A percentile compares a stretch with the other conserved stretches of the same genome.
Conservation (phyloP, 208 protist genomes). For the Trypanosoma lewisi region DNA sequence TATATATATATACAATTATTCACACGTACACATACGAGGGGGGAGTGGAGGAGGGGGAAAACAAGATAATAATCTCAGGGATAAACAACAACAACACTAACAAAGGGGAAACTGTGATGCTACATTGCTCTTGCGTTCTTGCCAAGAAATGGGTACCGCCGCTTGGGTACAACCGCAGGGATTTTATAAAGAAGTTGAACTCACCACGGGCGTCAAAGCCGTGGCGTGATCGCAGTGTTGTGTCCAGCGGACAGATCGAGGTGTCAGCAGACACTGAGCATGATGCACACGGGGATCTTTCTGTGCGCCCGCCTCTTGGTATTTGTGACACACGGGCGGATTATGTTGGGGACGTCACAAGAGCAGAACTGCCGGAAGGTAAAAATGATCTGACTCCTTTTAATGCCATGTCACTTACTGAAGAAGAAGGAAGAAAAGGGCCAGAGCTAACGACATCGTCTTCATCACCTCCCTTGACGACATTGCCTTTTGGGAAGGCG, state of each 20-base stretch:
- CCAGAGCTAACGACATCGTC: not conserved
- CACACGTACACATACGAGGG: not conserved
- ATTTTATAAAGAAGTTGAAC: constrained; percentile 72
- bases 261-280: constrained; percentile 48
- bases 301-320: constrained; percentile 45
- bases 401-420: constrained; percentile 1
- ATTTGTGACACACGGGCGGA: constrained; percentile 43
- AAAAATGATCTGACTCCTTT: constrained; percentile 1
- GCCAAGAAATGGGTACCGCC: constrained; percentile 44
- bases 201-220: constrained; percentile 80
- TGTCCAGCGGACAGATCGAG: constrained; percentile 58
- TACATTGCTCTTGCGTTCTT: constrained; percentile 20
- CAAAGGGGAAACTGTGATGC: constrained; percentile 28
- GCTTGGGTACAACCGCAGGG: constrained; percentile 62
- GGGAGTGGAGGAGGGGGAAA: not conserved
- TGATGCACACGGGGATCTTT: constrained; percentile 44
- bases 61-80: not conserved
- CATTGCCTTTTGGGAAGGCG: constrained; percentile 68
- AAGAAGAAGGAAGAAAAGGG: not conserved
- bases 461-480: constrained; percentile 26
- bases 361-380: not conserved
- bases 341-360: constrained; percentile 2
- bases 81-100: constrained; percentile 3
- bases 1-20: not conserved
- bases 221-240: constrained; percentile 57